Evolutionary conservation across 257 asterid species (phyloP).

Genomic region (Linaria vulgaris): DNA sequence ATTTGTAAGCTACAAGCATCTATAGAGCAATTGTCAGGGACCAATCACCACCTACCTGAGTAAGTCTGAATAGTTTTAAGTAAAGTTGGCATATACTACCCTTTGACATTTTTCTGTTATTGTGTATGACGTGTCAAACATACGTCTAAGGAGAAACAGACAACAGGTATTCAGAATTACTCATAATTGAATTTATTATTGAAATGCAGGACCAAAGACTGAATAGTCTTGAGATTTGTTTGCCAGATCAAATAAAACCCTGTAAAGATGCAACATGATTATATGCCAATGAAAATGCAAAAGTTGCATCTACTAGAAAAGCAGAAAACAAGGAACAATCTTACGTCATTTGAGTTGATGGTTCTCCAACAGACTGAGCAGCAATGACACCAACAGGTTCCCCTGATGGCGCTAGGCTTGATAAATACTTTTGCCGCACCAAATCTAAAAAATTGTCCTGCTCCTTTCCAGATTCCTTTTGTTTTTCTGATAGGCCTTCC

Average conservation of each 20-base stretch:
- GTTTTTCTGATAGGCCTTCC: conserved; percentile 26
- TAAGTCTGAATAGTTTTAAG: too few relatives aligned
- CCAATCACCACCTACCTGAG: too few relatives aligned
- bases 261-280: background rate
- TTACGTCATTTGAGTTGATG: conserved; percentile 99
- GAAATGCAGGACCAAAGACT: background rate
- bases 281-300: background rate
- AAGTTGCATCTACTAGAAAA: conserved; percentile 3
- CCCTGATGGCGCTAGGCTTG: conserved; percentile 85
- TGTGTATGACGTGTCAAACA: too few relatives aligned
- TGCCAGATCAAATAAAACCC: conserved; percentile 6
- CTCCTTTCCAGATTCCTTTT: conserved; percentile 31
- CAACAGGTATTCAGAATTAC: too few relatives aligned
- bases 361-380: conserved; percentile 98
- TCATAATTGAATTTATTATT: too few relatives aligned
- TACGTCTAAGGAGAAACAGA: background rate
- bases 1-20: background rate
- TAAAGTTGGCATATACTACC: too few relatives aligned
- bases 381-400: conserved; percentile 99
- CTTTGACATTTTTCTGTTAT: too few relatives aligned
- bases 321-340: conserved; percentile 30
- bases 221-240: background rate
- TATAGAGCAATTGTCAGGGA: background rate
- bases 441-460: conserved; percentile 51
- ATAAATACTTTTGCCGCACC: conserved; percentile 77